Base-by-base conservation (phyloP, 2,329 filamentous ascomycete species). In the Mycosphaerella sp. region DNA sequence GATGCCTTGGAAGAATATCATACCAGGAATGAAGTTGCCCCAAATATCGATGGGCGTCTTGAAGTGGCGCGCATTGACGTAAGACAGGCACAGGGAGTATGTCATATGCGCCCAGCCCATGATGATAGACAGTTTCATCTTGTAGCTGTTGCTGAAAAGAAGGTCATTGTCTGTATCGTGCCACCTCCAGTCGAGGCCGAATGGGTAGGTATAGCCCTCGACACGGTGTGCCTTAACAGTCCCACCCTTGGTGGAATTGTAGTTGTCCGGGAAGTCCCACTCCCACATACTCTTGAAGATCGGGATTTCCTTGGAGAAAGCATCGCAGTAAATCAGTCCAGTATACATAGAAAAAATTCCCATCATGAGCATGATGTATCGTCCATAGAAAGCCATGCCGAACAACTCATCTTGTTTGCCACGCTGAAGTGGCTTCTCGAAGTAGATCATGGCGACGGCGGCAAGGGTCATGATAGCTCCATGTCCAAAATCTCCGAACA, bases 91-190 rank as follows among this genome's bases (percentile, higher is more conserved):
- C 44, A 98, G 82, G 14, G 93, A 97, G 76, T 95, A 98, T 2
- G 93, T 98, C 93, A 98, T 98, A 76, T 96, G 91, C 55, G 83
- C 83, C 93, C 95, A 98, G 71, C 95, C 93, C 61, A 98, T 81
- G 62, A 98, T 82, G 69, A 98, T 96, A 77, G 89, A 95, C 75
- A 98, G 87, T 80, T 98, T 98, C 93, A 98, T 98, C 84, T 98
- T 98, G 81, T 93, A 95, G 73, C 88, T 95, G 85, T 98, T 98
- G 71, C 83, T 87, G 76, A 98, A 98, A 47, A 98, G 81, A 17
- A 98, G 80, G 57, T 95, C 87, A 67, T 98, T 98, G 66, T 97
- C 92, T 10, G 90, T 87, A 56, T 87, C 90, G 70, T 98, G 95
- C 93, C 93, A 98, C 67, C 86, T 87, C 84, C 86, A 95, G 69